Conservation (phyloP, 1,284 basidiomycete species). For the Ceratobasidium sp. region DNA sequence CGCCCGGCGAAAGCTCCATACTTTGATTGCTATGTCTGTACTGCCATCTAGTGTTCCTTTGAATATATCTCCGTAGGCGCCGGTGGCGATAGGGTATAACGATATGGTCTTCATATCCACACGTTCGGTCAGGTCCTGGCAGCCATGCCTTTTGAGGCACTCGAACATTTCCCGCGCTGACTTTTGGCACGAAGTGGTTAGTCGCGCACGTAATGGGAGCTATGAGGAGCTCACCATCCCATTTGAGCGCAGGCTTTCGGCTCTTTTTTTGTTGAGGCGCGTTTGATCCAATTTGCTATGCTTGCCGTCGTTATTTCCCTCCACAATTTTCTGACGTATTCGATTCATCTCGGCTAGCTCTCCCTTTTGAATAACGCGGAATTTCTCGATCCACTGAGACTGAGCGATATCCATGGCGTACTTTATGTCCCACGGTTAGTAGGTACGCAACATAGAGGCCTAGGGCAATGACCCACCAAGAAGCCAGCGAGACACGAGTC, state of each 20-base stretch:
- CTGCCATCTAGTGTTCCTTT: not conserved
- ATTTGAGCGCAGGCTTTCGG: too few relatives aligned
- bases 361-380: not conserved
- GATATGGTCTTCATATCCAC: not conserved
- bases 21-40: not conserved
- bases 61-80: not conserved
- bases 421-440: not conserved
- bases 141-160: not conserved
- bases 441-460: too few relatives aligned
- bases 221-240: too few relatives aligned
- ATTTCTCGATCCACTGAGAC: not conserved
- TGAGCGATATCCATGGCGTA: not conserved
- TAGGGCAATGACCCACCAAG: not conserved
- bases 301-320: not conserved
- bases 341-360: not conserved
- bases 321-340: not conserved
- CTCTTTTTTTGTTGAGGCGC: not conserved
- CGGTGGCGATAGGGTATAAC: not conserved
- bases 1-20: not conserved
- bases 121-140: not conserved
- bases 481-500: slow-evolving; percentile 1
- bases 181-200: too few relatives aligned
- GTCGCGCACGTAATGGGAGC: not conserved
- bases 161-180: not conserved
- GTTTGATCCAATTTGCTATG: not conserved